Conservation (phyloP, 768 basidiomycete genomes). For the Sistotremastrum suecicum region DNA sequence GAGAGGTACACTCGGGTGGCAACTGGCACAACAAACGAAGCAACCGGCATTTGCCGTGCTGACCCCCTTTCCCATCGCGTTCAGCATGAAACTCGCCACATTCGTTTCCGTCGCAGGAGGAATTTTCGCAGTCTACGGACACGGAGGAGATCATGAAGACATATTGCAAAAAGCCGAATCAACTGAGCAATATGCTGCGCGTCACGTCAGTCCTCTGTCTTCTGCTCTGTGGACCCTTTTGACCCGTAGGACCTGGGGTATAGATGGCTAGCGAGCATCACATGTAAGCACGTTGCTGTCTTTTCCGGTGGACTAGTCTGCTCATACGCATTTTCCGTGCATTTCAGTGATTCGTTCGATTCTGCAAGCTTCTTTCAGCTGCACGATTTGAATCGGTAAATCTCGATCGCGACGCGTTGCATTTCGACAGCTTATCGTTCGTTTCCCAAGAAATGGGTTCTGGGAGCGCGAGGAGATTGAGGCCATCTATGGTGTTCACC, state of each 20-base stretch:
- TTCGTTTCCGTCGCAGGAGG: too few relatives aligned
- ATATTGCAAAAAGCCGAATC: conserved; percentile 5
- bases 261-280: conserved; percentile 88
- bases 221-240: background rate
- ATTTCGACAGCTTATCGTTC: too few relatives aligned
- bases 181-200: conserved; percentile 22
- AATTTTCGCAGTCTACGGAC: too few relatives aligned
- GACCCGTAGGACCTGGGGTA: background rate
- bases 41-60: too few relatives aligned
- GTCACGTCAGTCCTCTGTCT: conserved; percentile 20
- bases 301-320: background rate
- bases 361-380: conserved; percentile 84
- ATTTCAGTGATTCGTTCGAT: conserved; percentile 63
- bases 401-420: too few relatives aligned
- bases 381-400: conserved; percentile 78
- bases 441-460: conserved; percentile 44
- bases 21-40: too few relatives aligned
- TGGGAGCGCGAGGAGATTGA: conserved; percentile 86
- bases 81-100: too few relatives aligned
- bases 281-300: conserved; percentile 33
- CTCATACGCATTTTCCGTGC: conserved; percentile 1
- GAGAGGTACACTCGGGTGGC: too few relatives aligned
- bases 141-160: too few relatives aligned
- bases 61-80: too few relatives aligned
- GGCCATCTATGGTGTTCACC: conserved; percentile 93